These are phyloP conservation scores for Penicillium corylophilum DNA, from an alignment of 2,329 filamentous ascomycete genomes.

Conservation along the genomic window DNA sequence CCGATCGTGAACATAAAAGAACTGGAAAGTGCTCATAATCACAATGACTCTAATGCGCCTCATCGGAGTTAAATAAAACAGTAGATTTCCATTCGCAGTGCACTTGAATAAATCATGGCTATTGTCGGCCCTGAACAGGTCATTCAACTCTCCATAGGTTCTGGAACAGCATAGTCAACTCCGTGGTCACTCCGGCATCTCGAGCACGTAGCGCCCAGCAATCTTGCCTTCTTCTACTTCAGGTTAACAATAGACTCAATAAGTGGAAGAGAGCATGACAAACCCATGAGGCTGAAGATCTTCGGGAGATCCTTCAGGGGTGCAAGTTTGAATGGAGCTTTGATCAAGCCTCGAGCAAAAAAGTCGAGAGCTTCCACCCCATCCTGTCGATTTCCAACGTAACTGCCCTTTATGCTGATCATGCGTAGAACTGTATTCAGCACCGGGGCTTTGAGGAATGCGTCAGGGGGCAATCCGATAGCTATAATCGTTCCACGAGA, in stretches of 20 bases:
- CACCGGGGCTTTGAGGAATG: constrained; percentile 70
- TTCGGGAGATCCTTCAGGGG: constrained; percentile 74
- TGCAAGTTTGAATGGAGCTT: constrained; percentile 76
- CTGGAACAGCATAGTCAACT: constrained; percentile 29
- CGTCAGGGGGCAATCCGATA: constrained; percentile 78
- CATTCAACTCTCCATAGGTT: too few relatives aligned
- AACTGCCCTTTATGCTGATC: constrained; percentile 84
- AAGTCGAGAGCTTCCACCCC: constrained; percentile 85
- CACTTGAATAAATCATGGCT: too few relatives aligned
- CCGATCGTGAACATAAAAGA: too few relatives aligned
- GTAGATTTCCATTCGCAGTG: too few relatives aligned
- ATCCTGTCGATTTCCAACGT: constrained; percentile 87
- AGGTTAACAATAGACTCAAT: background rate
- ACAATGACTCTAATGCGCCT: too few relatives aligned
- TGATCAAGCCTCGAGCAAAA: constrained; percentile 75
- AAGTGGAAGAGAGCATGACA: background rate
- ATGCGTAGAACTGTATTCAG: constrained; percentile 83
- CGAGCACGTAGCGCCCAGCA: constrained; percentile 16
- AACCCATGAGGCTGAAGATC: constrained; percentile 69
- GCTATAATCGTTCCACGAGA: constrained; percentile 77
- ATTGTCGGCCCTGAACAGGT: too few relatives aligned
- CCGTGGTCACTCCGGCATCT: constrained; percentile 33
- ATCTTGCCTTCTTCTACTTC: constrained; percentile 16
- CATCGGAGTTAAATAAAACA: too few relatives aligned
- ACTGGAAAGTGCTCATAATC: too few relatives aligned